Conservation (phyloP, 768 basidiomycete genomes). For the Tricholomella constricta region DNA sequence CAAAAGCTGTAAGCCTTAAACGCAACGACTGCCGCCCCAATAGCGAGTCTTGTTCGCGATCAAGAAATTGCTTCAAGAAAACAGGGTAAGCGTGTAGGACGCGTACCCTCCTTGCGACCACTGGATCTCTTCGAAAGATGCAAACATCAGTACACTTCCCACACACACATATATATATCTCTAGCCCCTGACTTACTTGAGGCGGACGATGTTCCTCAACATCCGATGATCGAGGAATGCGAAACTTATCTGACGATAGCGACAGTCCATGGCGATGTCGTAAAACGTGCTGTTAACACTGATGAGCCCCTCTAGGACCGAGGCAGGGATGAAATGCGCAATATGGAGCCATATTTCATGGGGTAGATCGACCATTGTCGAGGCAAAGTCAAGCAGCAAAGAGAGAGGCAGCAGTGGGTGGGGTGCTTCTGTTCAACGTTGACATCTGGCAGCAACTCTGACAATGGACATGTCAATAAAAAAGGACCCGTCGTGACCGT, state of each 20-base stretch:
- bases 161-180: neutral
- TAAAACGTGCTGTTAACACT: conserved; percentile 30
- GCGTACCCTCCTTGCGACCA: conserved; percentile 48
- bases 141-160: neutral
- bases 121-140: conserved; percentile 40
- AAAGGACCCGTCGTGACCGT: neutral
- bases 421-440: neutral
- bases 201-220: conserved; percentile 40
- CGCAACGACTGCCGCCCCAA: conserved; percentile 23
- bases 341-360: conserved; percentile 33
- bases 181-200: conserved; percentile 32
- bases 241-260: conserved; percentile 52
- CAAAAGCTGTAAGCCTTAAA: conserved; percentile 33
- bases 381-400: neutral
- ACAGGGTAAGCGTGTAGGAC: conserved; percentile 51
- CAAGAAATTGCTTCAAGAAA: conserved; percentile 44
- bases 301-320: conserved; percentile 20
- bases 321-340: conserved; percentile 27
- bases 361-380: conserved; percentile 19
- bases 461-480: conserved; percentile 12
- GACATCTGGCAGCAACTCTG: conserved; percentile 4
- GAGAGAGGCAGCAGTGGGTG: neutral
- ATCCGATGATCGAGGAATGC: conserved; percentile 48
- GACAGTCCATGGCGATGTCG: conserved; percentile 42
- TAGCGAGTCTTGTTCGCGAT: conserved; percentile 23